These are phyloP conservation scores for Lumnitzera racemosa DNA, from an alignment of 345 rosid genomes.

Conservation along the genomic window DNA sequence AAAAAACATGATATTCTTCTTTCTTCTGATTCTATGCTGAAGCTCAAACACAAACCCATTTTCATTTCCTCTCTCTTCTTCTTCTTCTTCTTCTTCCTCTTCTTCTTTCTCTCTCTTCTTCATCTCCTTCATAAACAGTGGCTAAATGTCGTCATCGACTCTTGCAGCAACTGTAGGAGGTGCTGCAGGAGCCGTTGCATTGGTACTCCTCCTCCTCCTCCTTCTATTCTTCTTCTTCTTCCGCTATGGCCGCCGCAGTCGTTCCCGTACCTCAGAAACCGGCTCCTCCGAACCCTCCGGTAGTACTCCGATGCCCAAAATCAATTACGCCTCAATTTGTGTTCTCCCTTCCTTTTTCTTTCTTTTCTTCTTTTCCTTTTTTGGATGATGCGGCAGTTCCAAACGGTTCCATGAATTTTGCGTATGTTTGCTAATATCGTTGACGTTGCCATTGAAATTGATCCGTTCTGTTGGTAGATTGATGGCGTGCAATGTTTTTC, in stretches of 20 bases:
- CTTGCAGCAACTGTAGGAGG: slow-evolving; percentile 82
- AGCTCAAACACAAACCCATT: no score
- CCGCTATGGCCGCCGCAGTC: slow-evolving; percentile 33
- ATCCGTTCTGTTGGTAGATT: no score
- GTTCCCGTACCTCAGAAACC: slow-evolving; percentile 72
- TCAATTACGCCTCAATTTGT: slow-evolving; percentile 2
- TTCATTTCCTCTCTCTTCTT: not conserved
- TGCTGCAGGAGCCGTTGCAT: slow-evolving; percentile 91
- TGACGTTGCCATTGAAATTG: no score
- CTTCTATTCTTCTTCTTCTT: slow-evolving; percentile 57
- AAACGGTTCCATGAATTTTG: no score
- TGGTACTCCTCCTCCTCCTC: slow-evolving; percentile 45
- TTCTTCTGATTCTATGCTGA: no score
- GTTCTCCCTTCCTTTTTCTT: not conserved
- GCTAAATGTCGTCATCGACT: slow-evolving; percentile 69
- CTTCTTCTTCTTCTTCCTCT: not conserved
- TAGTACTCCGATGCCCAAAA: not conserved
- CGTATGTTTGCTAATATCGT: no score
- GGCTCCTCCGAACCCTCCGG: no score
- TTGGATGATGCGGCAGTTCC: no score
- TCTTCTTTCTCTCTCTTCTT: not conserved
- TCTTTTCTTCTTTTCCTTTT: no score
- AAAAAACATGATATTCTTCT: no score
- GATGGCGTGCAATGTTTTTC: no score
- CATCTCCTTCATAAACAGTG: slow-evolving; percentile 11